Evolutionary conservation across 768 basidiomycete genomes (phyloP), one percentile per base, ranked within the genome.

Genomic region (Tricholoma hemisulphureum): DNA sequence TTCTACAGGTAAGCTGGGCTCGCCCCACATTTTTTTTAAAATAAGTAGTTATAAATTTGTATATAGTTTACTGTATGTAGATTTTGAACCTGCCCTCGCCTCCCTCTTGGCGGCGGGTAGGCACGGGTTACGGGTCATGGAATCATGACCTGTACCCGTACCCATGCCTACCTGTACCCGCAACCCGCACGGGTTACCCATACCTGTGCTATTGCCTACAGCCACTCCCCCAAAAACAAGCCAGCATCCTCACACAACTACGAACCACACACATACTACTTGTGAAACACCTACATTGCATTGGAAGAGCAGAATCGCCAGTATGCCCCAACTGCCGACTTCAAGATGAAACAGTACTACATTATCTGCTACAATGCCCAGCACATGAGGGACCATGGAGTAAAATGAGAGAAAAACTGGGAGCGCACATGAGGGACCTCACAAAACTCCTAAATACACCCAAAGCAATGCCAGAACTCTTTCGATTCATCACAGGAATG

Each of bases 221-320:
- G n/a, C n/a, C n/a, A n/a, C 35, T 71, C 2, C 51, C 50, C 0
- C 45, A 62, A 24, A 54, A 58, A 23, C 53, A 68, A 3, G 56
- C 64, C 2, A 63, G 66, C 29, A 28, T 74, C 1, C 49, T 76
- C 0, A 57, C 64, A 0, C 75, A 75, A 54, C 62, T 78, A 11
- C 37, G 68, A 1, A 70, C 70, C 2, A 69, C 66, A 2, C 75
- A 76, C 46, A 45, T 60, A 13, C 67, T 70, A 0, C 65, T 77
- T 0, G 63, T 68, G 18, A 51, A 64, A 16, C 65, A 76, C 59
- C 69, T 77, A 0, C 61, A 70, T 50, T 32, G 58, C 2, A 69
- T 78, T 9, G 54, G 56, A 0, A 60, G 59, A 28, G 58, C 48
- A 0, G 68, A 72, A 20, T 61, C 62, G 1, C 66, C 71, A 6